Conservation (phyloP, 2,329 filamentous ascomycete genomes). For the Elsinoe batatas region DNA sequence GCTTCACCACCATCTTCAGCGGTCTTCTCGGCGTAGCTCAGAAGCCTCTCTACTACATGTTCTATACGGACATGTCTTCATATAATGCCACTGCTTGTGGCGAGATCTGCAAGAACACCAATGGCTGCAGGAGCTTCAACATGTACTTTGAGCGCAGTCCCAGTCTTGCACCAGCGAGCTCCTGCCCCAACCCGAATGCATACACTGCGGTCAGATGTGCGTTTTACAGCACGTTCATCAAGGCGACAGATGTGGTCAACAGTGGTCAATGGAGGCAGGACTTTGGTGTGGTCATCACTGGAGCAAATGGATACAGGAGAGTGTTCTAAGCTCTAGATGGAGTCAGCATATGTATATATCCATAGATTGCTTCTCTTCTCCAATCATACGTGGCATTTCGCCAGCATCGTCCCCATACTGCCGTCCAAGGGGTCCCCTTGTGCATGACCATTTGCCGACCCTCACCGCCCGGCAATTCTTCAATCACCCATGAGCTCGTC, state of each 20-base stretch:
- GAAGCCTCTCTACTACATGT: constrained; percentile 16
- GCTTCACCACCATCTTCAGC: constrained; percentile 3
- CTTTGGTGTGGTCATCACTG: constrained; percentile 27
- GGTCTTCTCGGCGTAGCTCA: constrained; percentile 5
- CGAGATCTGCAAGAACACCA: constrained; percentile 15
- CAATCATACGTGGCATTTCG: not conserved
- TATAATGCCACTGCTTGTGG: constrained; percentile 17
- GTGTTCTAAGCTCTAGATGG: not conserved
- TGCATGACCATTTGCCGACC: not conserved
- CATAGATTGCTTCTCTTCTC: not conserved
- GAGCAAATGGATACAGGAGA: constrained; percentile 31
- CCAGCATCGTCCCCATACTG: not conserved
- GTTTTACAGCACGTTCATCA: constrained; percentile 12
- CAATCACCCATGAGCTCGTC: not conserved
- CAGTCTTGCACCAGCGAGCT: constrained; percentile 13
- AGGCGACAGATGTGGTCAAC: constrained; percentile 21
- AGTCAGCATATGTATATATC: not conserved
- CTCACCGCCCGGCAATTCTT: constrained; percentile 5
- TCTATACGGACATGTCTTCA: constrained; percentile 14
- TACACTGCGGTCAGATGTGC: constrained; percentile 13
- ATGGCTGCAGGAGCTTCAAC: constrained; percentile 18
- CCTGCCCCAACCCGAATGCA: constrained; percentile 23
- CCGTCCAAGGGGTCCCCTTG: not conserved
- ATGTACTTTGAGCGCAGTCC: constrained; percentile 18
- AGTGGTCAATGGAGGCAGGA: constrained; percentile 21